phyloP scores from a whole-genome alignment of 202 grass and related monocot genomes.

The Saccharum hybrid region DNA sequence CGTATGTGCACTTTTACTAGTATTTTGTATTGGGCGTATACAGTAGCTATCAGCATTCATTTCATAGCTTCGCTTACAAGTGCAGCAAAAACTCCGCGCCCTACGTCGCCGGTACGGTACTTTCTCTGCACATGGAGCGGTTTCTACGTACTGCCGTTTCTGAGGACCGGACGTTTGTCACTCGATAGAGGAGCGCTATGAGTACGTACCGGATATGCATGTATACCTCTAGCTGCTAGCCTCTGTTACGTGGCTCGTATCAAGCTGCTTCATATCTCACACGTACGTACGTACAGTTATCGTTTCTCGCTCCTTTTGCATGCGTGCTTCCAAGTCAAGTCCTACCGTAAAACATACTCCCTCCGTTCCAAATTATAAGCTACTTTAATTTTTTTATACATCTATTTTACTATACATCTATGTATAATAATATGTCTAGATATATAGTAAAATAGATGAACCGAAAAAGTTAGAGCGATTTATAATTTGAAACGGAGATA shows the following conservation, averaged over 20 bases:
- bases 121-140: slow-evolving; percentile 36
- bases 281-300: neutral
- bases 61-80: slow-evolving; percentile 60
- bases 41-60: slow-evolving; percentile 52
- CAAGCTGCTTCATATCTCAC: neutral
- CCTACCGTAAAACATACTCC: no score
- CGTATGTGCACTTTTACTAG: neutral
- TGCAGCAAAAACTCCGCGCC: slow-evolving; percentile 44
- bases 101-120: slow-evolving; percentile 18
- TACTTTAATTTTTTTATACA: no score
- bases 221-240: neutral
- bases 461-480: no score
- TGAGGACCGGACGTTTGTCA: slow-evolving; percentile 34
- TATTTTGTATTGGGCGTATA: neutral
- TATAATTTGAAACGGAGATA: no score
- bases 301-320: neutral
- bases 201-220: slow-evolving; percentile 37
- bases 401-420: no score
- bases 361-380: no score
- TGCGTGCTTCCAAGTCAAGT: slow-evolving; percentile 34
- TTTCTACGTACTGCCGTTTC: slow-evolving; percentile 56
- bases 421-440: no score
- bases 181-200: slow-evolving; percentile 26
- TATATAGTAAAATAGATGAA: no score
- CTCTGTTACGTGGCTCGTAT: neutral